These are phyloP conservation scores for Sabuloglossum arenarium DNA, from an alignment of 495 filamentous ascomycete genomes.

Conservation along the genomic window DNA sequence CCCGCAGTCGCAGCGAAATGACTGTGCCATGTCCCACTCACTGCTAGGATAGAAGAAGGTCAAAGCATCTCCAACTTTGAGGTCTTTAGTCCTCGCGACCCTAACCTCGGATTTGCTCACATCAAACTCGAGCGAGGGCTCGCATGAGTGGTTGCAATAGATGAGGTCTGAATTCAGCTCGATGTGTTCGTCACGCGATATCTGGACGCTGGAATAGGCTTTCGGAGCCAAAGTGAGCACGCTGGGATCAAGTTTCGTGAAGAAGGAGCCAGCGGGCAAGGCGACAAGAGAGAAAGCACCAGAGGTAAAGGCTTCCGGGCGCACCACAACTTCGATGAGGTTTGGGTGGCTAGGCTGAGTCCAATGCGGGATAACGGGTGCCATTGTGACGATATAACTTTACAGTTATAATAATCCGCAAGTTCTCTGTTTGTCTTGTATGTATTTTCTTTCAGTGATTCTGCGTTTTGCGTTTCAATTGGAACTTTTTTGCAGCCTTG, in stretches of 20 bases:
- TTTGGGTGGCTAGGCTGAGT: not conserved
- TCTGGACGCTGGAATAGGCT: not conserved
- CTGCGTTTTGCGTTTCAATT: too few species aligned
- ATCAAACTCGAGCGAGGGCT: slow-evolving; percentile 29
- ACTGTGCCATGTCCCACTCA: slow-evolving; percentile 57
- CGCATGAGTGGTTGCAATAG: not conserved
- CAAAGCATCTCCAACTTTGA: slow-evolving; percentile 38
- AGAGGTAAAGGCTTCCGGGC: not conserved
- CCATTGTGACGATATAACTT: too few species aligned
- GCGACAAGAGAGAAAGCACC: not conserved
- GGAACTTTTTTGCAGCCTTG: too few species aligned
- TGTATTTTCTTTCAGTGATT: too few species aligned
- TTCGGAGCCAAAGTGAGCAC: not conserved
- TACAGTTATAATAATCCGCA: too few species aligned
- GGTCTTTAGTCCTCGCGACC: slow-evolving; percentile 26
- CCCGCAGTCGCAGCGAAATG: slow-evolving; percentile 42
- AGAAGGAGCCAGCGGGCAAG: not conserved
- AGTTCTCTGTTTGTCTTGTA: too few species aligned
- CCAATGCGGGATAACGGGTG: not conserved
- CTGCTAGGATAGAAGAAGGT: slow-evolving; percentile 68
- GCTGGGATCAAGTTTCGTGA: not conserved
- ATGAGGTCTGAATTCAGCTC: not conserved
- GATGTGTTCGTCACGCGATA: not conserved
- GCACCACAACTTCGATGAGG: not conserved
- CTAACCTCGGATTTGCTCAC: slow-evolving; percentile 40